A percentile compares a stretch with the other conserved stretches of the same genome.
These are phyloP conservation scores for Fusarium nematophilum DNA, from an alignment of 2,329 filamentous ascomycete species.

Conservation along the genomic window DNA sequence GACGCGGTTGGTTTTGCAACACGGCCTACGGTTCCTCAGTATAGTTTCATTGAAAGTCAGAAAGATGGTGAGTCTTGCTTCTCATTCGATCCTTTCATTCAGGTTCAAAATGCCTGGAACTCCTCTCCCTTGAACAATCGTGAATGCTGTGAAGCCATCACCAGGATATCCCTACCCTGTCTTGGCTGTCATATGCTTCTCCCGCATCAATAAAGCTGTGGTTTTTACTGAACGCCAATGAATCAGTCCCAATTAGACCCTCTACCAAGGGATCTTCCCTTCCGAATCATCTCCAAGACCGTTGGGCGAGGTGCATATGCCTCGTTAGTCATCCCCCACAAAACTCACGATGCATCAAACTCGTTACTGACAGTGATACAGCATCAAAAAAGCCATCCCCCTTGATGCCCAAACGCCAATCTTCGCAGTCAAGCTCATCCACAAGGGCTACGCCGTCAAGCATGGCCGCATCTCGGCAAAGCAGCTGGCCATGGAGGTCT, in stretches of 20 bases:
- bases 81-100: not conserved
- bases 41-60: conserved; percentile 6
- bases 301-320: conserved; percentile 98
- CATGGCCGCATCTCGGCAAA: conserved; percentile 89
- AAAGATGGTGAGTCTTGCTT: conserved; percentile 34
- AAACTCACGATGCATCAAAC: conserved; percentile 4
- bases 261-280: conserved; percentile 85
- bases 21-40: not conserved
- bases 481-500: conserved; percentile 92
- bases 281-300: conserved; percentile 94
- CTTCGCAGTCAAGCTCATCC: conserved; percentile 98
- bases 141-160: conserved; percentile 21
- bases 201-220: not conserved
- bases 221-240: conserved; percentile 50
- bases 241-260: conserved; percentile 89
- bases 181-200: not conserved
- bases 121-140: not conserved
- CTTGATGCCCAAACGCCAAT: conserved; percentile 75
- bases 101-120: not conserved
- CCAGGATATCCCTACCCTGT: not conserved
- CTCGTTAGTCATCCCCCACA: conserved; percentile 70
- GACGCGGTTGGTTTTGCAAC: conserved; percentile 21
- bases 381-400: conserved; percentile 93
- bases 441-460: conserved; percentile 93
- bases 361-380: conserved; percentile 49